These are phyloP conservation scores for Aspergillus thermomutatus DNA, from an alignment of 2,329 filamentous ascomycete species.

Conservation along the genomic window DNA sequence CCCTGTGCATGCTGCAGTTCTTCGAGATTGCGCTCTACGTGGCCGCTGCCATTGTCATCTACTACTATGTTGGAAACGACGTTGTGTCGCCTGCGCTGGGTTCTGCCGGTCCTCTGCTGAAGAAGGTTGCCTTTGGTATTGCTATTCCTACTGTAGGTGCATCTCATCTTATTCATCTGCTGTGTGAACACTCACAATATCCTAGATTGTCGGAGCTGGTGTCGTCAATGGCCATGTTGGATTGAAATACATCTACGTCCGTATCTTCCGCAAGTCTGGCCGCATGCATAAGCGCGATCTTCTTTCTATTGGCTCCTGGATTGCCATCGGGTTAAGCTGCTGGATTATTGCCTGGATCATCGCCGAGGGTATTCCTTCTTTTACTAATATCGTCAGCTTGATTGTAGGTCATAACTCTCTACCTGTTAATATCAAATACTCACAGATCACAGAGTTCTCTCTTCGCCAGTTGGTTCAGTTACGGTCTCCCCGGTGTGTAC, in stretches of 20 bases:
- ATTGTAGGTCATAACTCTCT: slow-evolving; percentile 36
- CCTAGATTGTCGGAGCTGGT: slow-evolving; percentile 62
- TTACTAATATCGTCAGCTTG: slow-evolving; percentile 62
- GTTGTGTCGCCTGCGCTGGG: slow-evolving; percentile 65
- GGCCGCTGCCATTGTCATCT: slow-evolving; percentile 65
- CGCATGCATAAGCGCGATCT: slow-evolving; percentile 50
- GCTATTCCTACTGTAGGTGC: slow-evolving; percentile 58
- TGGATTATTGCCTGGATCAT: slow-evolving; percentile 65
- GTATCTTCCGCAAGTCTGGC: slow-evolving; percentile 58
- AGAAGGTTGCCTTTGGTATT: slow-evolving; percentile 65
- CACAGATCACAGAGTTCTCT: slow-evolving; percentile 44
- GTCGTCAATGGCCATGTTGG: slow-evolving; percentile 67
- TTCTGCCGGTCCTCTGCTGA: slow-evolving; percentile 54
- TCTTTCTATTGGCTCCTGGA: slow-evolving; percentile 56
- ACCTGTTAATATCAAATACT: background rate
- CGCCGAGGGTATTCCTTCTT: slow-evolving; percentile 66
- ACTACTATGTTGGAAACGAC: slow-evolving; percentile 60
- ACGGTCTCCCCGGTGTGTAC: slow-evolving; percentile 43
- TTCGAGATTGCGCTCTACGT: slow-evolving; percentile 61
- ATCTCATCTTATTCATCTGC: background rate
- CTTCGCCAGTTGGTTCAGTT: slow-evolving; percentile 65
- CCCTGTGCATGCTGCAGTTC: slow-evolving; percentile 59
- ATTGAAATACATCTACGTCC: slow-evolving; percentile 62
- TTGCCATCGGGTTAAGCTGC: slow-evolving; percentile 51
- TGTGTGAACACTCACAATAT: background rate